phyloP scores from a whole-genome alignment of 2,329 filamentous ascomycete species.

The Colletotrichum chlorophyti region DNA sequence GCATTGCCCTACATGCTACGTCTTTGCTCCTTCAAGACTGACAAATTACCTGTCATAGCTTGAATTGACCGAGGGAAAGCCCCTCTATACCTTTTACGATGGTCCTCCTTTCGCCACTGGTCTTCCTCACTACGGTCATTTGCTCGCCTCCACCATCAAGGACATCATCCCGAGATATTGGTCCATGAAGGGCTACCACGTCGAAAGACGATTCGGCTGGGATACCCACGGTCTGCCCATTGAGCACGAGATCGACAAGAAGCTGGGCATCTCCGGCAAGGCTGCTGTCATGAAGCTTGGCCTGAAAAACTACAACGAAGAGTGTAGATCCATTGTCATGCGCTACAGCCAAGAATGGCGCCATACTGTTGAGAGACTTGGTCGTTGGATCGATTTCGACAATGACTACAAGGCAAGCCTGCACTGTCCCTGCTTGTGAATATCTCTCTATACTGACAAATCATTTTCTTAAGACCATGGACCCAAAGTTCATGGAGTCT shows the following conservation, averaged over 20 bases:
- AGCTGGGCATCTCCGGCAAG: constrained; percentile 85
- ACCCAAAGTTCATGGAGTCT: constrained; percentile 93
- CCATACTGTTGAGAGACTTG: constrained; percentile 83
- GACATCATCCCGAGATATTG: constrained; percentile 96
- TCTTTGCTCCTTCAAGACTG: background rate
- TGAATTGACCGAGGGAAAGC: constrained; percentile 81
- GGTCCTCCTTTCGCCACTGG: constrained; percentile 82
- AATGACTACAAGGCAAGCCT: constrained; percentile 85
- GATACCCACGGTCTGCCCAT: constrained; percentile 93
- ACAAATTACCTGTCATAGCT: constrained; percentile 48
- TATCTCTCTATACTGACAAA: constrained; percentile 26
- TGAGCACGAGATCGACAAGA: constrained; percentile 98
- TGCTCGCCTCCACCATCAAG: constrained; percentile 93
- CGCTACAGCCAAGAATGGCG: constrained; percentile 88
- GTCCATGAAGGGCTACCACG: constrained; percentile 95
- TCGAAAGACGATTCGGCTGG: constrained; percentile 93
- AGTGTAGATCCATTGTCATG: constrained; percentile 94
- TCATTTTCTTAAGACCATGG: constrained; percentile 76
- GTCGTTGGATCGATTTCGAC: constrained; percentile 97
- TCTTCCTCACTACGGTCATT: constrained; percentile 71
- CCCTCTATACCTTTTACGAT: constrained; percentile 95
- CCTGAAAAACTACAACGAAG: constrained; percentile 87
- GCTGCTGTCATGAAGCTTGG: constrained; percentile 88
- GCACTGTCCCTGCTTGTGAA: background rate
- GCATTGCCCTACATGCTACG: background rate